phyloP scores from a whole-genome alignment of 768 basidiomycete genomes.

The Leccinum imitatum region DNA sequence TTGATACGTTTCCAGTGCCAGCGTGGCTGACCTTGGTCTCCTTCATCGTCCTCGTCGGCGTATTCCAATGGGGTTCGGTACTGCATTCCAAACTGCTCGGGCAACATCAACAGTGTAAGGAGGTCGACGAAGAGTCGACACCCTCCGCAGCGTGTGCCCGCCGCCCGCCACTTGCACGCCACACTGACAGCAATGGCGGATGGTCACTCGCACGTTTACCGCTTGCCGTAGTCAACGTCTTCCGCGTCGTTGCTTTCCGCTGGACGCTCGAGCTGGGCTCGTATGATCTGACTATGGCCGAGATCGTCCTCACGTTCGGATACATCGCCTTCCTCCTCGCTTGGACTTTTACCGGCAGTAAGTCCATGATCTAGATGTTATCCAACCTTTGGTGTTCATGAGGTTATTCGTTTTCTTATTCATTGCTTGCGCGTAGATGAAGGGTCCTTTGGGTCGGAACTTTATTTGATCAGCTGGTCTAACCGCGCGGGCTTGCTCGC shows the following conservation, averaged over 20 bases:
- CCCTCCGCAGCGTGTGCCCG: neutral
- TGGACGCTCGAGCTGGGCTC: slow-evolving; percentile 46
- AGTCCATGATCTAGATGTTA: slow-evolving; percentile 19
- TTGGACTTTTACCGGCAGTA: slow-evolving; percentile 48
- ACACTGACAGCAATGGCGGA: slow-evolving; percentile 20
- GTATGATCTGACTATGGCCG: slow-evolving; percentile 39
- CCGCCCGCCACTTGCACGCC: neutral
- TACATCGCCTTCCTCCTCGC: slow-evolving; percentile 47
- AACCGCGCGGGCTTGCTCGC: slow-evolving; percentile 34
- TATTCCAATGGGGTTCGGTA: slow-evolving; percentile 28
- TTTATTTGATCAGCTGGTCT: slow-evolving; percentile 26
- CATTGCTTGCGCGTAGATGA: slow-evolving; percentile 3
- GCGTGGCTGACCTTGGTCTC: slow-evolving; percentile 20
- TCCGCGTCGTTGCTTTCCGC: slow-evolving; percentile 51
- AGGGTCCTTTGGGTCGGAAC: slow-evolving; percentile 1
- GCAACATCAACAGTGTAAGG: neutral
- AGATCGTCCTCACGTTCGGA: slow-evolving; percentile 44
- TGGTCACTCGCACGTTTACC: slow-evolving; percentile 41
- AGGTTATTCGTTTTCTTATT: neutral
- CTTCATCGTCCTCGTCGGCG: slow-evolving; percentile 21
- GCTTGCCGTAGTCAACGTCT: slow-evolving; percentile 40
- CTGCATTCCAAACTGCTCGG: slow-evolving; percentile 21
- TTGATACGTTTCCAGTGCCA: slow-evolving; percentile 4
- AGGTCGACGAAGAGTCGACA: neutral
- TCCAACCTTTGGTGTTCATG: neutral